A percentile compares a stretch with the other conserved stretches of the same genome.
Conservation (phyloP, 768 basidiomycete genomes). For the Ephemerocybe angulata region DNA sequence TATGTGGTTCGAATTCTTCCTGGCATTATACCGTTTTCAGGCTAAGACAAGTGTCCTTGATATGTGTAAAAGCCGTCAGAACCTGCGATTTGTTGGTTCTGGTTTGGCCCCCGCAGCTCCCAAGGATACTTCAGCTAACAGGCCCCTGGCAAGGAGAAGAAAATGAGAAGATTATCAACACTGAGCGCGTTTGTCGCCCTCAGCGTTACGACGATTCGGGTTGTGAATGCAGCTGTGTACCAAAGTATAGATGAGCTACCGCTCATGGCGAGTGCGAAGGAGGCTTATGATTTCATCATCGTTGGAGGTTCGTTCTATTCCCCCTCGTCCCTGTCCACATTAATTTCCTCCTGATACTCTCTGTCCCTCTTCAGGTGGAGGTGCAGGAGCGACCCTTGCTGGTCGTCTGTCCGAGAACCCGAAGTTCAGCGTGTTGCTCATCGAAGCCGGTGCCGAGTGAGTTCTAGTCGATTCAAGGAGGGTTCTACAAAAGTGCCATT, state of each 20-base stretch:
- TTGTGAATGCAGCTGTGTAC: background rate
- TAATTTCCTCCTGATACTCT: background rate
- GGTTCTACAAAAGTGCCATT: no score
- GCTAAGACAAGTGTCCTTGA: no score
- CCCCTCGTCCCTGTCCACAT: background rate
- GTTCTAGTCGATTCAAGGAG: no score
- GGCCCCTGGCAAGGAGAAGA: background rate
- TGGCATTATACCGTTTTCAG: no score
- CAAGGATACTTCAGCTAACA: background rate
- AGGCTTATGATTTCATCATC: constrained; percentile 9
- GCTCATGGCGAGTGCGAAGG: background rate
- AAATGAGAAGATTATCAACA: background rate
- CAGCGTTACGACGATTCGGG: background rate
- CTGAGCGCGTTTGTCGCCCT: background rate
- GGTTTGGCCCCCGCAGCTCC: no score
- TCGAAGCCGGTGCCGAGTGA: constrained; percentile 13
- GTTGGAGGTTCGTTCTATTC: constrained; percentile 4
- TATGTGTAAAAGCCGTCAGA: no score
- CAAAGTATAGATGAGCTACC: constrained; percentile 3
- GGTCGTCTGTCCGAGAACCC: constrained; percentile 10
- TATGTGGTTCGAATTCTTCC: no score
- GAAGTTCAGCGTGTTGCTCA: constrained; percentile 10
- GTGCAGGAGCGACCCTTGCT: constrained; percentile 7
- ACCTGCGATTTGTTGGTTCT: no score
- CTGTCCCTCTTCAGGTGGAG: background rate